Evolutionary conservation across 73 alveolate genomes (phyloP), one percentile per base, ranked within the genome.

Genomic region (Paramecium pentaurelia): DNA sequence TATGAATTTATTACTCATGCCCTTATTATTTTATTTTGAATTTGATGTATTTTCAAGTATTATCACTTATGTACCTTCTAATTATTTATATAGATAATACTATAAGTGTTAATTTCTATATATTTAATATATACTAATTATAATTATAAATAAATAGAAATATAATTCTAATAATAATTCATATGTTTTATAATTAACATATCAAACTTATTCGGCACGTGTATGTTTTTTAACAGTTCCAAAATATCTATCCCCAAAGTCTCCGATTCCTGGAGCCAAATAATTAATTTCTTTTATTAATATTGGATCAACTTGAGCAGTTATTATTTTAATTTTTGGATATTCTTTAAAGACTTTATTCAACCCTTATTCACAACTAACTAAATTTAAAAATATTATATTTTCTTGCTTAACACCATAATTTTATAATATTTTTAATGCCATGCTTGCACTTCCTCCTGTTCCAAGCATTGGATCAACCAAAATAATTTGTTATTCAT

Each of bases 401-500:
- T 95, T 95, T 71, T 86, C 94, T 71, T 96, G 97, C 42, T 94
- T 83, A 25, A 94, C 97, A 10, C 98, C 98, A 22, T 77, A 71
- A 40, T 95, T 95, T 27, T 86, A 91, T 70, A 95, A 91, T 44
- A 94, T 64, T 28, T 95, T 73, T 40, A 96, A 87, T 44, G 95
- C 93, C 84, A 86, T 58, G 49, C 73, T 89, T 2, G 93, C 96
- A 75, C 96, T 86, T 16, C 97, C 98, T 16, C 98, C 99, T 16
- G 99, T 95, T 9, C 96, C 99, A 58, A 93, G 86, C 99, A 96
- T 96, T 18, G 99, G 99, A 86, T 96, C 99, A 11, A 96, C 93
- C 28, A 96, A 58, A 58, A 95, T 83, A 22, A 94, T 93, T 88
- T 96, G 64, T 92, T 94, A 71, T 10, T 92, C 87, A 8, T 71